phyloP scores from a whole-genome alignment of 192 early-diverging fungal species.

The Linnemannia exigua region DNA sequence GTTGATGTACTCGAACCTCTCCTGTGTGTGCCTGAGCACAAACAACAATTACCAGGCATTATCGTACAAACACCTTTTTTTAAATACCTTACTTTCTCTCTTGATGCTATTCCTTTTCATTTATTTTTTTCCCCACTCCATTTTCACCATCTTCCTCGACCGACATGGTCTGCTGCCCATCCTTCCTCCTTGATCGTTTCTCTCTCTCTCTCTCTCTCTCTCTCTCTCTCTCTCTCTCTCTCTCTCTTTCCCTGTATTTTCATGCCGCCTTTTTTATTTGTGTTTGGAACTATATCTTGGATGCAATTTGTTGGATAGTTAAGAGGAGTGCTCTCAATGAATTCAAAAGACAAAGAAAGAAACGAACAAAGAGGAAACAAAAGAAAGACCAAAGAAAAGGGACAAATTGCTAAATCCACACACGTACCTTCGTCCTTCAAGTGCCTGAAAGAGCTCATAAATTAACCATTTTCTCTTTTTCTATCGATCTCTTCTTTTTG shows the following conservation, averaged over 20 bases:
- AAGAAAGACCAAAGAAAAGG: neutral
- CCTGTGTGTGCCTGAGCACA: neutral
- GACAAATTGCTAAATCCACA: neutral
- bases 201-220: neutral
- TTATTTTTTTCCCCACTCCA: neutral
- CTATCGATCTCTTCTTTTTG: constrained; percentile 3
- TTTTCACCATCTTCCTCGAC: neutral
- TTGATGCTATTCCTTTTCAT: neutral
- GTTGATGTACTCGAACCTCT: too few species aligned
- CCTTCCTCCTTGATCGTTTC: neutral
- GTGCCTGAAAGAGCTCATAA: constrained; percentile 5
- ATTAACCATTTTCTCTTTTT: constrained; percentile 10
- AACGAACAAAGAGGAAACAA: neutral
- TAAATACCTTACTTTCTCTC: neutral
- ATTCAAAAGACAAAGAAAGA: constrained; percentile 1
- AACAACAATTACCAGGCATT: neutral
- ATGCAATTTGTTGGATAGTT: neutral
- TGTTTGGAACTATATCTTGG: neutral
- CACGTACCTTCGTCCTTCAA: too few species aligned
- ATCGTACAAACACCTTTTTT: neutral
- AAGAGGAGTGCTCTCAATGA: neutral
- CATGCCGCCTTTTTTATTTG: neutral
- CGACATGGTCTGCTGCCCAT: neutral
- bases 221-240: neutral
- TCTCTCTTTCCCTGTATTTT: neutral